Base-by-base conservation (phyloP, 306 rosid species). In the Trifolium dubium region DNA sequence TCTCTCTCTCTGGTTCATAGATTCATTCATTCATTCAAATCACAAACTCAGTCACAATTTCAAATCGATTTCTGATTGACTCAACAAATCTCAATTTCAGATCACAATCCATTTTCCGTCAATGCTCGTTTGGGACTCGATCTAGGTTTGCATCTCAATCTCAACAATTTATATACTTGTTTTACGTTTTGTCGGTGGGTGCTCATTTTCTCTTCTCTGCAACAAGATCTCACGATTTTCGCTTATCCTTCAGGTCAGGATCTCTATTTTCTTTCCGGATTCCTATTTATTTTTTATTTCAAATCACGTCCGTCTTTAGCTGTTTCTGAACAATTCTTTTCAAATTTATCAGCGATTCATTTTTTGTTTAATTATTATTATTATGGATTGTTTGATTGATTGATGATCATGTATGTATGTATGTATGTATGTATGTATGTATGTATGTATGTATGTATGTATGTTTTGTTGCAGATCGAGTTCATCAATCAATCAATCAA, bases 221-320 rank as follows among this genome's bases (percentile, higher is more conserved):
- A 23, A 23, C 1, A 50, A 83, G 95, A 91, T 91, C 97, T 80
- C 82, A 23, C 23, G 17, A 39, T 30, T 73, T 71, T 39, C 28
- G 11, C 10, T 0, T 32, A 47, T 10, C 7, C 15, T 44, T 70
- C 65, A 4, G 78, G 85, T 70, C 65, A 4, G 78, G 85, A 74
- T 84, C 69, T 73, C 19, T 73, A 28, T 62, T 67, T 69, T 43
- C 56, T 29, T 10, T n/a, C 2, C 5, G 28, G 53, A 72, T 60
- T 72, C 3, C 23, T 32, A 29, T 84, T 64, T 14, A 3, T 35
- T 34, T 74, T 74, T 61, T 17, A 7, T 37, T 34, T 37, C 4
- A 5, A 11, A 37, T 73, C 2, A 67, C n/a, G n/a, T n/a, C n/a
- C 34, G 34, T 37, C 19, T 60, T 73, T 56, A 62, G 46, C 63